Evolutionary conservation across 371 early-diverging fungal species (phyloP).

Genomic region (Apophysomyces ossiformis): DNA sequence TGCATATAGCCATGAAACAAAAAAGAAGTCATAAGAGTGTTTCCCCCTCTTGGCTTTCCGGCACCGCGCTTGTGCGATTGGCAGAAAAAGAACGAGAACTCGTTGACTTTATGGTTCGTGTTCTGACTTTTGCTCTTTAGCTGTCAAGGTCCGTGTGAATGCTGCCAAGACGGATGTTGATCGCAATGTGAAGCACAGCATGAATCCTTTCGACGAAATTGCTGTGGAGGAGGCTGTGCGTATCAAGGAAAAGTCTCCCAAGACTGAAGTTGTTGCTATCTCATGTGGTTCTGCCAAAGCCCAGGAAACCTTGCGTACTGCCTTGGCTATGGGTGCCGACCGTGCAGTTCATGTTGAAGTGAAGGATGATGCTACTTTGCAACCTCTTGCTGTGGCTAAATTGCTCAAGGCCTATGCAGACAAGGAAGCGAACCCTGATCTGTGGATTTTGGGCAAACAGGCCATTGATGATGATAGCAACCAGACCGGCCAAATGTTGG

Average conservation of each 20-base stretch:
- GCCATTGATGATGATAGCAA: constrained; percentile 98
- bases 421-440: constrained; percentile 82
- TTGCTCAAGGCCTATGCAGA: constrained; percentile 84
- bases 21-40: background rate
- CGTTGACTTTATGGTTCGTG: background rate
- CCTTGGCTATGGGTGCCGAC: constrained; percentile 99
- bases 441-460: constrained; percentile 97
- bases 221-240: constrained; percentile 96
- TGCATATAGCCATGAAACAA: background rate
- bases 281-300: constrained; percentile 91
- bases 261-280: constrained; percentile 85
- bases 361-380: constrained; percentile 70
- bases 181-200: constrained; percentile 96
- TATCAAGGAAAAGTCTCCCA: constrained; percentile 83
- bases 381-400: constrained; percentile 93
- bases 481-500: constrained; percentile 99
- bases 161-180: constrained; percentile 90
- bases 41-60: too few species aligned
- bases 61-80: background rate
- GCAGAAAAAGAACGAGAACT: background rate
- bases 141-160: constrained; percentile 97
- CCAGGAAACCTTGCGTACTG: constrained; percentile 94
- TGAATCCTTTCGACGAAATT: constrained; percentile 99
- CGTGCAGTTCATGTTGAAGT: constrained; percentile 94
- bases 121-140: constrained; percentile 16